Evolutionary conservation across 2,329 filamentous ascomycete species (phyloP), one percentile per base, ranked within the genome.

Genomic region (Fusarium oxysporum): DNA sequence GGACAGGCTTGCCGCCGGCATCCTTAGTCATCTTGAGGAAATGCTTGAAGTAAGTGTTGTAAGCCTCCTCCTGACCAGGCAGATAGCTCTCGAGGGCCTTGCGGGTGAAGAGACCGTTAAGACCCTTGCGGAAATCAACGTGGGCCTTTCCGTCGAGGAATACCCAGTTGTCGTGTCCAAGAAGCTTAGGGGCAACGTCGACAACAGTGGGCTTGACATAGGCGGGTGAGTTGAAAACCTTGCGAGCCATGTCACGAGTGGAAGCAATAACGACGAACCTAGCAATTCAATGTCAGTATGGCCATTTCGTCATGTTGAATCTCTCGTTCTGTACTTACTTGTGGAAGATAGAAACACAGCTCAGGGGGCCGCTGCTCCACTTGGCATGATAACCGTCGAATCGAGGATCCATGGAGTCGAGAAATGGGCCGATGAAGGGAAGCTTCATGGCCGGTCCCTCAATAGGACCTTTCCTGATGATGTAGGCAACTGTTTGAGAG

Each of bases 261-360:
- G 95, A 97, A 38, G 95, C 96, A 81, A 99, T 97, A 64, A 99
- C 95, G 73, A 98, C 96, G 82, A 99, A 99, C 82, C 94, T 97
- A 23, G 13, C 21, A 38, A 44, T 7, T 38, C 12, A 30, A 56
- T 43, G 55, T 78, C 32, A 78, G 67, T 56, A 40, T 38, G 16
- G 23, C 40, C 16, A 11, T 14, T 32, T 32, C 7, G 12, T n/a
- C 23, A 10, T 33, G 28, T 19, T 12, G 10, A 47, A 35, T n/a
- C 23, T n/a, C 17, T 21, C 33, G 17, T 25, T 33, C 25, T 32
- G 16, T 21, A 38, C 91, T 77, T 89, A 97, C 94, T 98, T 99
- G 90, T 99, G 96, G 86, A 99, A 99, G 78, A 99, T 95, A 5
- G 95, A 98, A 70, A 99, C 96, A 80, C 96, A 99, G 87, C 95